Conservation (phyloP, 768 basidiomycete species). For the Dacryopinax primogenitus region DNA sequence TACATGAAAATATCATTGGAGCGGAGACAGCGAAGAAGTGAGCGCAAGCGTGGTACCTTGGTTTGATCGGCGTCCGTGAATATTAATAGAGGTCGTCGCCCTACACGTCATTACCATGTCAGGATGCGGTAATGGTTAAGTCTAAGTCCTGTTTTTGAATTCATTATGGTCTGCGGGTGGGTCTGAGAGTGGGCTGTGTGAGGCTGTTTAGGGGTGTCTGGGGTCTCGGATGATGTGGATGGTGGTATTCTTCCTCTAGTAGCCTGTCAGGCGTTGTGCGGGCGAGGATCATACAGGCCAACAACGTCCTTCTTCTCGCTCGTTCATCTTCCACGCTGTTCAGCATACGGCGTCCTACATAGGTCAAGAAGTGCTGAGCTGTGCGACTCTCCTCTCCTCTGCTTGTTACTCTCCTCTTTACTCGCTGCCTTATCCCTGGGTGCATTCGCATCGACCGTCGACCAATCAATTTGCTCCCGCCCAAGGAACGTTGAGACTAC, state of each 20-base stretch:
- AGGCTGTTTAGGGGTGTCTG: not conserved
- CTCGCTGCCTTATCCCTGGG: not conserved
- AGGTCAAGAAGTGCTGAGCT: no score
- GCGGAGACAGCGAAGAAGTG: not conserved
- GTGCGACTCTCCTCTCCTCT: no score
- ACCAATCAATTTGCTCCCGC: constrained; percentile 7
- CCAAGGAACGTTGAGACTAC: not conserved
- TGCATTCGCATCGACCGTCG: not conserved
- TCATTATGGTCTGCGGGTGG: not conserved
- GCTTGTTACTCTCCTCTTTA: not conserved
- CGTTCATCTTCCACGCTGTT: not conserved
- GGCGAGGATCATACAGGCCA: not conserved
- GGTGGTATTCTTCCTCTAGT: not conserved
- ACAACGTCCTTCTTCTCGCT: no score
- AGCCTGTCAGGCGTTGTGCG: not conserved
- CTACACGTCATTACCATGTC: not conserved
- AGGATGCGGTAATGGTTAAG: constrained; percentile 7
- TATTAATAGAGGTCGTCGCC: not conserved
- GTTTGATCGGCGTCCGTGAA: not conserved
- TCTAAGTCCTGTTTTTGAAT: not conserved
- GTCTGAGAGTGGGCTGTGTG: not conserved
- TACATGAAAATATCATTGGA: not conserved
- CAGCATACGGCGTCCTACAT: no score
- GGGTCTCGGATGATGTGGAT: not conserved
- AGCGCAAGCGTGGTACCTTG: not conserved